phyloP scores from a whole-genome alignment of 2,329 filamentous ascomycete genomes.

The Monilinia polystroma region DNA sequence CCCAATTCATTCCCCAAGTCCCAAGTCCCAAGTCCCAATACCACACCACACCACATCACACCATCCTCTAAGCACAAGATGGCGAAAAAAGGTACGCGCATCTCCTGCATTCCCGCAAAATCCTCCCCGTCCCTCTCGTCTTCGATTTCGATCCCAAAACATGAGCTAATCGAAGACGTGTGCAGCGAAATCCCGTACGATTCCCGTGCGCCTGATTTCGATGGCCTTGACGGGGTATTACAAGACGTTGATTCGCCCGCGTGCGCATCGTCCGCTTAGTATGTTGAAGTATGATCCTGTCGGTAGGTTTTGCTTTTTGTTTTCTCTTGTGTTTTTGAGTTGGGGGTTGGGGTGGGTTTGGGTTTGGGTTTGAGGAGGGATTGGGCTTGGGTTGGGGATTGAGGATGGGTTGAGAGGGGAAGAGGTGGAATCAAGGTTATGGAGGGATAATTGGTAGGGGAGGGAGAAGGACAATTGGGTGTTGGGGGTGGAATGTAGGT shows the following conservation, averaged over 20 bases:
- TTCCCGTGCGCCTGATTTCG: slow-evolving; percentile 90
- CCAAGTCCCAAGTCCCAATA: too few species aligned
- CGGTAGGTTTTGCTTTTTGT: slow-evolving; percentile 50
- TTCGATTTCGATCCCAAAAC: background rate
- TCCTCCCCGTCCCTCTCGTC: too few species aligned
- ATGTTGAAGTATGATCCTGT: slow-evolving; percentile 99
- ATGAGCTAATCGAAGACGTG: background rate
- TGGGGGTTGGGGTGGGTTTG: background rate
- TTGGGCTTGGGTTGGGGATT: background rate
- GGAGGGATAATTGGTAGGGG: background rate
- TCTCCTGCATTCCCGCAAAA: background rate
- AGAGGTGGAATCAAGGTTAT: background rate
- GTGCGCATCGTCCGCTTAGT: slow-evolving; percentile 79
- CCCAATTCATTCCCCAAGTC: too few species aligned
- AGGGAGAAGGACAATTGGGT: background rate
- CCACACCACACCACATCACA: too few species aligned
- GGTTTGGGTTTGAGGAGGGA: background rate
- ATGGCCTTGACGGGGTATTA: slow-evolving; percentile 99
- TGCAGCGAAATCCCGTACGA: slow-evolving; percentile 74
- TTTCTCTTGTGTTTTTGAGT: background rate
- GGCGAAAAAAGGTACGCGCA: too few species aligned
- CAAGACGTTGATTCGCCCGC: slow-evolving; percentile 83
- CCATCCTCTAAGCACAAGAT: too few species aligned
- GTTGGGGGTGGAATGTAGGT: background rate
- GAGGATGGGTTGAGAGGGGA: background rate